Conservation (phyloP, 805 yeast genomes). For the Blastobotrys chiropterorum region DNA sequence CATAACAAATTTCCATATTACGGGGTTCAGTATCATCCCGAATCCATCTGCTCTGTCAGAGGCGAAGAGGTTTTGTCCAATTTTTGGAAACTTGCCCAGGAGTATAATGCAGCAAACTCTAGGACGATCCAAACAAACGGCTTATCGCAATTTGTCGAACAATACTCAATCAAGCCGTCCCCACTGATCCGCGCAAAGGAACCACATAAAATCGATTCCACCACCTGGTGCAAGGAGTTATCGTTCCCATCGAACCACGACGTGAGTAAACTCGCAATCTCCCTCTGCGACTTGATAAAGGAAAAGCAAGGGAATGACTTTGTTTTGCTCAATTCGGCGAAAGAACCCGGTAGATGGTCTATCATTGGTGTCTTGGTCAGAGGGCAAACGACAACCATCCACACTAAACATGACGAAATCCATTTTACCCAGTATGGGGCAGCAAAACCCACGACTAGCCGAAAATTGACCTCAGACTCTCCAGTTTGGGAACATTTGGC, state of each 20-base stretch:
- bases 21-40: slow-evolving; percentile 98
- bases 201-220: background rate
- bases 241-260: background rate
- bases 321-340: slow-evolving; percentile 67
- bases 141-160: background rate
- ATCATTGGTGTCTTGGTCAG: slow-evolving; percentile 56
- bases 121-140: background rate
- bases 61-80: slow-evolving; percentile 58
- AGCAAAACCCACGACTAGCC: background rate
- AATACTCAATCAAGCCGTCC: slow-evolving; percentile 20
- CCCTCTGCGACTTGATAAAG: slow-evolving; percentile 12
- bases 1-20: slow-evolving; percentile 61
- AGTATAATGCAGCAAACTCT: slow-evolving; percentile 26
- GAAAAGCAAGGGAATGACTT: slow-evolving; percentile 37
- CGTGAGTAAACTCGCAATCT: slow-evolving; percentile 4
- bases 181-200: slow-evolving; percentile 9
- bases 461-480: slow-evolving; percentile 1
- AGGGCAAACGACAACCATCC: slow-evolving; percentile 12
- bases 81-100: slow-evolving; percentile 49
- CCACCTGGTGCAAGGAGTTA: background rate
- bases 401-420: slow-evolving; percentile 16
- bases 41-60: slow-evolving; percentile 72
- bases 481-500: slow-evolving; percentile 50
- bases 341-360: slow-evolving; percentile 82
- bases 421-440: slow-evolving; percentile 14